phyloP scores from a whole-genome alignment of 179 eudicot genomes.

The Silene noctiflora region DNA sequence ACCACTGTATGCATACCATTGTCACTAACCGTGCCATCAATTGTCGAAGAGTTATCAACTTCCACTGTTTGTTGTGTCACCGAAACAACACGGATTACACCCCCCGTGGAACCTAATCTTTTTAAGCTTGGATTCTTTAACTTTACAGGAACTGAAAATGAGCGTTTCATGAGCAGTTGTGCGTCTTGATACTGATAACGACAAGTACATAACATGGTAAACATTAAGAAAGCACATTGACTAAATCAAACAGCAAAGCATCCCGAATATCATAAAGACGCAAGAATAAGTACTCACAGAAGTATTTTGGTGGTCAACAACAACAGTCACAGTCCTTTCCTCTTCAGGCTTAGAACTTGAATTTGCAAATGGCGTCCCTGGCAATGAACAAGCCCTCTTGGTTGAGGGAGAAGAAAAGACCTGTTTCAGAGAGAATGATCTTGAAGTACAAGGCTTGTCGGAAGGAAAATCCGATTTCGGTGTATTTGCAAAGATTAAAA shows the following conservation, averaged over 20 bases:
- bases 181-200: conserved; percentile 31
- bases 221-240: not conserved
- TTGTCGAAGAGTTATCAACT: conserved; percentile 13
- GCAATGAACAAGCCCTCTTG: conserved; percentile 37
- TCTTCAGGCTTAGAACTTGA: conserved; percentile 19
- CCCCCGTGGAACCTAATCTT: conserved; percentile 33
- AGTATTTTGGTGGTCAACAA: conserved; percentile 12
- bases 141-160: conserved; percentile 37
- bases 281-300: conserved; percentile 27
- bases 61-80: conserved; percentile 26
- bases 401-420: conserved; percentile 38
- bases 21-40: conserved; percentile 20
- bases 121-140: conserved; percentile 34
- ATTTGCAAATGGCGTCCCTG: conserved; percentile 36
- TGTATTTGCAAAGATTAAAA: conserved; percentile 28
- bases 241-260: conserved; percentile 1
- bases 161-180: conserved; percentile 34
- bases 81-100: conserved; percentile 35
- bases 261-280: not conserved
- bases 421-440: conserved; percentile 37
- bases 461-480: conserved; percentile 24
- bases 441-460: conserved; percentile 36
- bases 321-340: conserved; percentile 17
- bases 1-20: conserved; percentile 24
- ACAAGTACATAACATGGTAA: not conserved